A percentile compares a stretch with the other conserved stretches of the same genome.
Evolutionary conservation across 108 stramenopile species (phyloP).

Genomic region (Cylindrotheca fusiformis): DNA sequence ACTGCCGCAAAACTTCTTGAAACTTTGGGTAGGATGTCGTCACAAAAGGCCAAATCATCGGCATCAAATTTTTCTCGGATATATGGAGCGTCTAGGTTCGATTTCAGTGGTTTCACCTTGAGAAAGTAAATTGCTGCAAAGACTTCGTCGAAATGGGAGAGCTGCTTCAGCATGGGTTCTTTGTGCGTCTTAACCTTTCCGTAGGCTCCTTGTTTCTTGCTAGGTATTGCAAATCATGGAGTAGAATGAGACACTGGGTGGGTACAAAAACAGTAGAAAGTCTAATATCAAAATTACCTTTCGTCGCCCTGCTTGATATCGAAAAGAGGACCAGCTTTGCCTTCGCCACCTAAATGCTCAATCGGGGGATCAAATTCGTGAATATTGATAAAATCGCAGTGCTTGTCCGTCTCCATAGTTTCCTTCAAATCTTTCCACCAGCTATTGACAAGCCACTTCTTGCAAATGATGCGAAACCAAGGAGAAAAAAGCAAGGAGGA

Average conservation of each 20-base stretch:
- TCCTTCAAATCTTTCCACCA: conserved; percentile 86
- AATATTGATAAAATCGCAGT: conserved; percentile 67
- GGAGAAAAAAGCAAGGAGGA: conserved; percentile 78
- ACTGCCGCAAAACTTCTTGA: conserved; percentile 97
- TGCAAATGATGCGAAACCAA: conserved; percentile 88
- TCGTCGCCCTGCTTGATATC: conserved; percentile 20
- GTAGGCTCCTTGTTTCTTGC: conserved; percentile 98
- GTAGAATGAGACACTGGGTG: conserved; percentile 2
- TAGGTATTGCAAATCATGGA: conserved; percentile 15
- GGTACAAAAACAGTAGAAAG: background rate
- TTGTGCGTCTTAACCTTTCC: conserved; percentile 94
- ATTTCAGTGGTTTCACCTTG: conserved; percentile 72
- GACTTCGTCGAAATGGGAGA: conserved; percentile 89
- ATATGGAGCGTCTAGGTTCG: conserved; percentile 66
- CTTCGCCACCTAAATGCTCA: conserved; percentile 84
- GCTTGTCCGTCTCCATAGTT: conserved; percentile 77
- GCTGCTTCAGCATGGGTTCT: conserved; percentile 82
- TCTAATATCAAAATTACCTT: conserved; percentile 23
- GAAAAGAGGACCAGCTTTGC: conserved; percentile 77
- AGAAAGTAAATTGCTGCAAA: conserved; percentile 76
- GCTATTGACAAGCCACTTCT: conserved; percentile 72
- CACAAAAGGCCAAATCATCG: conserved; percentile 88
- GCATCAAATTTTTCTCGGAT: conserved; percentile 54
- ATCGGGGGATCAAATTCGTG: conserved; percentile 83
- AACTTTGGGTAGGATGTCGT: conserved; percentile 95